phyloP scores from a whole-genome alignment of 192 early-diverging fungal genomes.

The Mortierella hygrophila region DNA sequence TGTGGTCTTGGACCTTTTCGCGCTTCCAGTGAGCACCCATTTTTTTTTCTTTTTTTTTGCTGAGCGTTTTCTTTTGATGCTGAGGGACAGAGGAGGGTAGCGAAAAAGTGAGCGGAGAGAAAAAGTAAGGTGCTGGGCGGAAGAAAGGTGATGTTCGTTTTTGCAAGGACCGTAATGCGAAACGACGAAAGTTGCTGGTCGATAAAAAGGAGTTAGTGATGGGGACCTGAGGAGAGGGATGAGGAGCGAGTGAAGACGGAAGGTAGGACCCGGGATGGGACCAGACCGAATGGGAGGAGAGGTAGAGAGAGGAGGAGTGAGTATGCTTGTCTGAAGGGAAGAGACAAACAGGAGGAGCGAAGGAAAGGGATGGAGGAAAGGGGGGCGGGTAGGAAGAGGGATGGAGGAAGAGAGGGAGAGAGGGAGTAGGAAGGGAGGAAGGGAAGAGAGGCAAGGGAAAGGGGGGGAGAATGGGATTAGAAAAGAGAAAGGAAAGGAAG shows the following conservation, averaged over 20 bases:
- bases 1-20: constrained; percentile 83
- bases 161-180: not conserved
- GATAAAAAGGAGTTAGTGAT: not conserved
- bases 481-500: not conserved
- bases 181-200: not conserved
- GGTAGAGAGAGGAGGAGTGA: not conserved
- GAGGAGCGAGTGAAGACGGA: not conserved
- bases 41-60: not conserved
- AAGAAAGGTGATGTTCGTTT: not conserved
- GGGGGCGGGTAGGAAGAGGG: not conserved
- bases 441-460: not conserved
- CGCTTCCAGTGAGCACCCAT: constrained; percentile 79
- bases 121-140: not conserved
- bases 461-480: not conserved
- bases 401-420: not conserved
- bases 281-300: not conserved
- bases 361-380: not conserved
- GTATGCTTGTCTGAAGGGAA: not conserved
- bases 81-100: not conserved
- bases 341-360: not conserved
- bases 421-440: not conserved
- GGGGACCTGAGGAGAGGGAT: not conserved
- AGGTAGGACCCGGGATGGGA: not conserved
- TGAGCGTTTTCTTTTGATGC: not conserved
- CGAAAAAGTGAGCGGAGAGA: not conserved